phyloP scores from a whole-genome alignment of 345 rosid genomes.

The Acer saccharum region DNA sequence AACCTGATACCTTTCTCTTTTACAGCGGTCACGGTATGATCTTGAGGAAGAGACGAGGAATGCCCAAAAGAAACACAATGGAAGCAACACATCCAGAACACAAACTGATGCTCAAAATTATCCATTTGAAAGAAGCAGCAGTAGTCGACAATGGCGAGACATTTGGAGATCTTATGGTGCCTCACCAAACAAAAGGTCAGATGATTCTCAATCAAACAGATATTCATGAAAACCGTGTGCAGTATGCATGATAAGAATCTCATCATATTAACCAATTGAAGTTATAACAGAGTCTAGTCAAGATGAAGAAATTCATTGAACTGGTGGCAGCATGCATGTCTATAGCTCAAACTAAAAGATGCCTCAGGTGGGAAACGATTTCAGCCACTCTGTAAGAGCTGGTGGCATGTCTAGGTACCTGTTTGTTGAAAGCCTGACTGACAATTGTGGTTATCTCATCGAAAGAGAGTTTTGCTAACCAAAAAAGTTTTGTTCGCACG shows the following conservation, averaged over 20 bases:
- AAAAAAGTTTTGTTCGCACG: neutral
- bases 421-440: neutral
- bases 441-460: slow-evolving; percentile 11
- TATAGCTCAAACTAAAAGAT: neutral
- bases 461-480: neutral
- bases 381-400: neutral
- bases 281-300: neutral
- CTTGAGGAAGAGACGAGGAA: slow-evolving; percentile 77
- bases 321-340: neutral
- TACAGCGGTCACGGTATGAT: slow-evolving; percentile 82
- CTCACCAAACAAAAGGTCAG: slow-evolving; percentile 38
- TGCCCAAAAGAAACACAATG: slow-evolving; percentile 59
- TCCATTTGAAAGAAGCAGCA: slow-evolving; percentile 54
- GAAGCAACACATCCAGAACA: slow-evolving; percentile 50
- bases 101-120: slow-evolving; percentile 44
- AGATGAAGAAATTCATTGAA: slow-evolving; percentile 6
- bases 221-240: slow-evolving; percentile 35
- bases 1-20: slow-evolving; percentile 10
- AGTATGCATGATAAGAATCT: neutral
- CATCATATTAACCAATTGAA: no score
- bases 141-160: slow-evolving; percentile 52
- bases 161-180: slow-evolving; percentile 48
- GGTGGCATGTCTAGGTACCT: slow-evolving; percentile 10
- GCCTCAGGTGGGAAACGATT: neutral
- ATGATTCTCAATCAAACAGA: slow-evolving; percentile 45